Percentiles rank a stretch among this genome's conserved stretches.
Evolutionary conservation across 108 stramenopile genomes (phyloP).

Genomic region (Skeletonema costatum): DNA sequence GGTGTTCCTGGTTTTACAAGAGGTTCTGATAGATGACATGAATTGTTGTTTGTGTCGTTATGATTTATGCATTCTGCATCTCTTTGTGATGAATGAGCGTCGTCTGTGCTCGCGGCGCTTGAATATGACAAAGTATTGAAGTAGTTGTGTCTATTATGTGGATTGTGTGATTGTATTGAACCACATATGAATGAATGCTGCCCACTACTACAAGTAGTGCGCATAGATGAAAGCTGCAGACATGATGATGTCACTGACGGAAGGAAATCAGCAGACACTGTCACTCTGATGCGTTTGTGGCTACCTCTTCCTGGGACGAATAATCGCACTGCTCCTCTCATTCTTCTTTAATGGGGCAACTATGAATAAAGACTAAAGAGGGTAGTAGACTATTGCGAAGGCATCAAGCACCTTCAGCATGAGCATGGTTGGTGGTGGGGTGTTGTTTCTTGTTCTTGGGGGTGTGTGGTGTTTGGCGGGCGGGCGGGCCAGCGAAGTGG

Average conservation of each 20-base stretch:
- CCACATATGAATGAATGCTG: background rate
- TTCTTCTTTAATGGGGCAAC: background rate
- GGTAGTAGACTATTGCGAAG: background rate
- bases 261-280: background rate
- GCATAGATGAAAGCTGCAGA: background rate
- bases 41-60: background rate
- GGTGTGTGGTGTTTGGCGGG: no score
- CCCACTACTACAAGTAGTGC: background rate
- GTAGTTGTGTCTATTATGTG: background rate
- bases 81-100: background rate
- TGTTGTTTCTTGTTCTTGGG: no score
- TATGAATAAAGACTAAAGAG: background rate
- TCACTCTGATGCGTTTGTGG: background rate
- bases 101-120: background rate
- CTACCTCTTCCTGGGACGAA: background rate
- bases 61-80: background rate
- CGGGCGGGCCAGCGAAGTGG: no score
- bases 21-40: conserved; percentile 10
- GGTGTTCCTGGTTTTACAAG: conserved; percentile 30
- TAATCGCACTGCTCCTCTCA: background rate
- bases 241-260: conserved; percentile 3
- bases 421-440: no score
- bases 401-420: no score
- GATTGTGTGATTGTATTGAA: background rate
- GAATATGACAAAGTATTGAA: background rate